These are phyloP conservation scores for Erythrobasidium yunnanense DNA, from an alignment of 768 basidiomycete genomes.

Conservation along the genomic window DNA sequence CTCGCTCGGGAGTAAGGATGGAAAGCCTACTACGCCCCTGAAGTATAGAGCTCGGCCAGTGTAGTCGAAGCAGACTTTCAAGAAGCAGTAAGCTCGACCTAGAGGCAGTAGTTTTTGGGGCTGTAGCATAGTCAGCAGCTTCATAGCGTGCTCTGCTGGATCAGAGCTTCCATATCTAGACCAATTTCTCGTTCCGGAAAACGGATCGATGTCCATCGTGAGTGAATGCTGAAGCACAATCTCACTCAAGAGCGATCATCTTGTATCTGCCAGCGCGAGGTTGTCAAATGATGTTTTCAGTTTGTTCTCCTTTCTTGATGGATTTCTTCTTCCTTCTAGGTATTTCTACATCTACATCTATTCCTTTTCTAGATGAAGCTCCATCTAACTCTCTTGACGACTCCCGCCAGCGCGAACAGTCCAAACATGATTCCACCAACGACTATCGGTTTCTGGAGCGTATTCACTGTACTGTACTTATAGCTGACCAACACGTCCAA, in stretches of 20 bases:
- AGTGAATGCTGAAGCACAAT: no score
- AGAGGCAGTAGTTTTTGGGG: not conserved
- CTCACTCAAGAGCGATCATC: no score
- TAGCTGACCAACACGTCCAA: conserved; percentile 66
- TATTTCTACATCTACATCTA: not conserved
- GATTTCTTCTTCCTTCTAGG: not conserved
- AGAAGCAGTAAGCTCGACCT: not conserved
- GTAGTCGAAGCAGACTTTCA: not conserved
- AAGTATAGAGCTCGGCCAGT: not conserved
- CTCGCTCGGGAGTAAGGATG: not conserved
- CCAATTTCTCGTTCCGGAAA: no score
- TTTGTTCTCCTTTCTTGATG: not conserved
- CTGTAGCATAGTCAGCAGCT: no score
- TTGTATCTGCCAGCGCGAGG: no score
- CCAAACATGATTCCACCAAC: not conserved
- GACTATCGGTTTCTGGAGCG: conserved; percentile 32
- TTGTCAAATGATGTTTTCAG: not conserved
- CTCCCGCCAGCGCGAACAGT: not conserved
- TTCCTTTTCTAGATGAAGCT: not conserved
- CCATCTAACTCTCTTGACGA: not conserved
- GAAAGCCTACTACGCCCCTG: not conserved
- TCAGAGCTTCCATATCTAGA: no score
- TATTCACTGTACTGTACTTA: not conserved
- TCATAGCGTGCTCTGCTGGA: no score
- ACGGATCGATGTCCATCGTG: no score